Evolutionary conservation across 176 grass and related monocot genomes (phyloP), one percentile per base, ranked within the genome.

Genomic region (Paspalum notatum): DNA sequence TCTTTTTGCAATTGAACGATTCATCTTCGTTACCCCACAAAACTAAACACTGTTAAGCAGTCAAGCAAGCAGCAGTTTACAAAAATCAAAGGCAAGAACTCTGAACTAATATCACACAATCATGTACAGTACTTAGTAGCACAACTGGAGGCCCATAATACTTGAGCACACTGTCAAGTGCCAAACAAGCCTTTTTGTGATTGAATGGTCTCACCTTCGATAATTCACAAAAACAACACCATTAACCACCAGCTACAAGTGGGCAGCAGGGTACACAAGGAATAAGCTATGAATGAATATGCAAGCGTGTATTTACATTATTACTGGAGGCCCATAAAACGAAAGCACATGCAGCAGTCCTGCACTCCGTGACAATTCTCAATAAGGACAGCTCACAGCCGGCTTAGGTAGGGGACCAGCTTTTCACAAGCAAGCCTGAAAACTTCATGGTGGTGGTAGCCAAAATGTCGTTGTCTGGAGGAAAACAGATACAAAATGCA

Each of bases 391-490:
- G n/a, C n/a, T n/a, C n/a, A n/a, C 72, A 58, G n/a, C 65, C 53
- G 21, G 22, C 45, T 5, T 42, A 71, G 46, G 68, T n/a, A 71
- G 46, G 68, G 90, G 82, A 84, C 87, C 90, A 92, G 66, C 21
- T 77, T 62, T 77, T 82, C 74, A 91, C 58, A 87, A 54, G 83
- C 67, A 59, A 87, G 79, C 24, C 14, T 77, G 65, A 66, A 72
- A 37, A 71, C 16, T 51, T 83, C 41, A 9, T 55, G 60, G 78
- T 77, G 65, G 57, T 32, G 2, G 32, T 21, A 12, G 62, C 70
- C 74, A 85, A 52, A 52, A 62, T 67, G 74, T 47, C 88, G 38
- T 62, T 85, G 62, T 89, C 78, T 50, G 53, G 14, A 15, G 14
- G 16, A 14, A 45, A 55, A 65, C 55, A 16, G 68, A 46, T 24